These are phyloP conservation scores for Plasmodium malariae DNA, from an alignment of 169 alveolate genomes.

Conservation along the genomic window DNA sequence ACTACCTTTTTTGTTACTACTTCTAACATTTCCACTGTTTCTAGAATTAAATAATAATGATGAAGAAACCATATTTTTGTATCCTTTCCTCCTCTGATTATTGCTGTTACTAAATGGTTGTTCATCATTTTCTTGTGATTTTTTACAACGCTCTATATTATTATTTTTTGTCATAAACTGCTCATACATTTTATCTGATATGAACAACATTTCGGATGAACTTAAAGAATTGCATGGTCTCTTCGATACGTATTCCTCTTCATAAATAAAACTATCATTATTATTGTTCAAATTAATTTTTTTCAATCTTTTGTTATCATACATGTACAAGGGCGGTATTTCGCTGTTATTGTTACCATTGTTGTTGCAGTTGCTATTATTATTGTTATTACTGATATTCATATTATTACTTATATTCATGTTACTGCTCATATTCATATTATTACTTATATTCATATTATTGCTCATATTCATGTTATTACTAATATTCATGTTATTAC, in stretches of 20 bases:
- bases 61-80: background rate
- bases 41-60: no score
- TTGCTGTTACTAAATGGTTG: background rate
- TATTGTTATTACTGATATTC: no score
- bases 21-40: background rate
- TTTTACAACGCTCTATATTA: background rate
- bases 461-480: no score
- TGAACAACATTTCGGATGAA: conserved; percentile 13
- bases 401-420: no score
- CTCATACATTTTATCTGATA: conserved; percentile 8
- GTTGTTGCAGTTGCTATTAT: no score
- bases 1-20: background rate
- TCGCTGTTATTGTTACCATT: no score
- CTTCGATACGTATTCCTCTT: conserved; percentile 5
- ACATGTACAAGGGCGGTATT: no score
- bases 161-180: conserved; percentile 2
- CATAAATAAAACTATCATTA: background rate
- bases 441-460: no score
- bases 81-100: conserved; percentile 3
- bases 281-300: conserved; percentile 1
- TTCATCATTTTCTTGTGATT: background rate
- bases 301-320: background rate
- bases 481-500: no score
- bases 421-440: no score
- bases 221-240: conserved; percentile 17